phyloP scores from a whole-genome alignment of 805 yeast genomes.

The Kuraishia floccosa region DNA sequence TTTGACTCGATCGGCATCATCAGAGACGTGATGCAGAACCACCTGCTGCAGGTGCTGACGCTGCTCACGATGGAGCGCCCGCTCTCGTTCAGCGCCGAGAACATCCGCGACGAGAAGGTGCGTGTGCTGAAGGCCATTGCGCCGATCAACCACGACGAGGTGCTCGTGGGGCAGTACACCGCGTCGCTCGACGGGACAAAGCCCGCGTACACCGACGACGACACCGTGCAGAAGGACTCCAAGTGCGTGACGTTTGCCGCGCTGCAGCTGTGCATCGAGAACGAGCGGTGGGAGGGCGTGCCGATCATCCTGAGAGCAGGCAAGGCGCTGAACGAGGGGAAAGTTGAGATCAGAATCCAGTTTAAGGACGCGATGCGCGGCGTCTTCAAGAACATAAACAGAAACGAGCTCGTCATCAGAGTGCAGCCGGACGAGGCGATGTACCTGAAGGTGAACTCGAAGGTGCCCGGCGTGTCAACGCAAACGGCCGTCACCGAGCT shows the following conservation, averaged over 20 bases:
- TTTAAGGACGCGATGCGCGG: slow-evolving; percentile 81
- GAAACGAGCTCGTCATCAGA: slow-evolving; percentile 90
- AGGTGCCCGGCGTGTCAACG: slow-evolving; percentile 85
- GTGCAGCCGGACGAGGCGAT: slow-evolving; percentile 94
- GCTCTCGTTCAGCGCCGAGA: slow-evolving; percentile 80
- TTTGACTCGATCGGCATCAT: slow-evolving; percentile 92
- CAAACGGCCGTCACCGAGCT: slow-evolving; percentile 79
- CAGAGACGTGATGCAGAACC: slow-evolving; percentile 98
- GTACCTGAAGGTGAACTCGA: slow-evolving; percentile 85
- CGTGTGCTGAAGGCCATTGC: slow-evolving; percentile 77
- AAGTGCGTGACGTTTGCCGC: slow-evolving; percentile 93
- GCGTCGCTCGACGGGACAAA: slow-evolving; percentile 78
- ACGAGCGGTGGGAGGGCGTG: slow-evolving; percentile 98
- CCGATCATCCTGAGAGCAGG: slow-evolving; percentile 96
- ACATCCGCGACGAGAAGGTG: slow-evolving; percentile 93
- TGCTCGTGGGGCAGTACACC: slow-evolving; percentile 81
- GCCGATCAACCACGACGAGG: slow-evolving; percentile 51
- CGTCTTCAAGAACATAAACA: slow-evolving; percentile 66
- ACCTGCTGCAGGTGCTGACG: slow-evolving; percentile 85
- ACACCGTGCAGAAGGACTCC: slow-evolving; percentile 71
- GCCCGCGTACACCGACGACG: slow-evolving; percentile 89
- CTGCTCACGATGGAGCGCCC: slow-evolving; percentile 95
- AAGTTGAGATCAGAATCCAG: slow-evolving; percentile 92
- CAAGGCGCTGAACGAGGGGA: slow-evolving; percentile 89
- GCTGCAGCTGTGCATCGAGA: slow-evolving; percentile 61